Percentiles rank a stretch among this genome's conserved stretches.
Evolutionary conservation across 208 protist genomes (phyloP).

Genomic region (Crithidia thermophila): DNA sequence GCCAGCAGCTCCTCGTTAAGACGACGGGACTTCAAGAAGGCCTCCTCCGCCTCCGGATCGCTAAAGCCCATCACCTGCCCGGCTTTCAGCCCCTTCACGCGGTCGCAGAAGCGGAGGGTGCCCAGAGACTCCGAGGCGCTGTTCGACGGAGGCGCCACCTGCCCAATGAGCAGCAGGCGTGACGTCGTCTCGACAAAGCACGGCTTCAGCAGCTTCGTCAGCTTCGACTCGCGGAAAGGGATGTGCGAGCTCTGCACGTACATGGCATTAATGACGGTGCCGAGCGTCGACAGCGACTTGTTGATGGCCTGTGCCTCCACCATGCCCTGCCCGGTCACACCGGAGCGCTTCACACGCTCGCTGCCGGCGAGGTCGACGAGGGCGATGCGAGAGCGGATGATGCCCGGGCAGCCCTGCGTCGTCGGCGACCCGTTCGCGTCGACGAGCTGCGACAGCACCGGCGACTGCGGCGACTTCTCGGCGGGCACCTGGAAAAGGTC

Average conservation of each 20-base stretch:
- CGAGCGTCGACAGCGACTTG: slow-evolving; percentile 84
- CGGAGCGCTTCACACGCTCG: slow-evolving; percentile 92
- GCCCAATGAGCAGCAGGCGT: slow-evolving; percentile 86
- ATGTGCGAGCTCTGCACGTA: slow-evolving; percentile 75
- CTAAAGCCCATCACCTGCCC: slow-evolving; percentile 54
- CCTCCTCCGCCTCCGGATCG: slow-evolving; percentile 63
- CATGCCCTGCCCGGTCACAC: slow-evolving; percentile 81
- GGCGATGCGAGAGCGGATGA: slow-evolving; percentile 92
- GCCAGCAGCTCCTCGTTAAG: slow-evolving; percentile 71
- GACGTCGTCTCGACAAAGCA: slow-evolving; percentile 66
- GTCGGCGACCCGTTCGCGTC: slow-evolving; percentile 47
- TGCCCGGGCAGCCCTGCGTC: slow-evolving; percentile 55
- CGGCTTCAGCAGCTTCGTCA: slow-evolving; percentile 92
- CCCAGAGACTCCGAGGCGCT: slow-evolving; percentile 76
- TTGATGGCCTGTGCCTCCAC: slow-evolving; percentile 94
- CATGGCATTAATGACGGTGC: slow-evolving; percentile 89
- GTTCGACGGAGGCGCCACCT: slow-evolving; percentile 65
- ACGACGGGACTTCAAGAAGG: slow-evolving; percentile 54
- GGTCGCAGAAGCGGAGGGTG: slow-evolving; percentile 89
- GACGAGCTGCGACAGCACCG: slow-evolving; percentile 51
- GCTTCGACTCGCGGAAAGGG: slow-evolving; percentile 92
- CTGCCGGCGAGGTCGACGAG: slow-evolving; percentile 97
- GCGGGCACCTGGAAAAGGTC: slow-evolving; percentile 72
- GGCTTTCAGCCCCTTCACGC: slow-evolving; percentile 84
- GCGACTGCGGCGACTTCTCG: slow-evolving; percentile 27